Base-by-base conservation (phyloP, 805 yeast genomes). In the Candida vaughaniae region DNA sequence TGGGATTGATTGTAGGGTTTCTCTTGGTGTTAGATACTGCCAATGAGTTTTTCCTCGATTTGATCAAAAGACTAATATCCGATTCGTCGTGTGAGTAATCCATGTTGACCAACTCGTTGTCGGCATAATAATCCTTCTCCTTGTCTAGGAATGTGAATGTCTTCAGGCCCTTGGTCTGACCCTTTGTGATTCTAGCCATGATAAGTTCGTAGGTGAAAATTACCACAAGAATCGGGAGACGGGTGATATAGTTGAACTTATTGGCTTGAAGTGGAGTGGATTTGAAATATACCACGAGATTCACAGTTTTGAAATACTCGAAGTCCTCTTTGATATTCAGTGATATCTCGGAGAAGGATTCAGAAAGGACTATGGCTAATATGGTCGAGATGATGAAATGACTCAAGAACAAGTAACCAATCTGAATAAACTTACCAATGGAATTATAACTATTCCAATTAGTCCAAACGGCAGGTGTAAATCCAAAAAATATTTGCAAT, bases 391-490 rank as follows among this genome's bases (percentile, higher is more conserved):
- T 69, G 25, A 77, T 70, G 49, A 77, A 77, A 40, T 77, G 80
- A 35, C 74, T 71, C 43, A 76, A 60, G 42, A 75, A 75, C 18
- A 77, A 60, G 48, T 72, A 77, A n/a, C 71, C 62, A 49, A 77
- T 60, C 39, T 73, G 69, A 16, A 75, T 61, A n/a, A 56, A 44
- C 25, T 71, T 60, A 0, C 82, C 82, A 27, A 75, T 51, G 1
- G 56, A 44, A 27, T 75, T 67, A 46, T 72, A 77, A 35, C 62
- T 58, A 25, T 60, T 55, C 81, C 81, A 76, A 36, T 69, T 71
- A 31, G 65, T 63, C 82, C 82, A 77, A 3, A 77, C 80, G 0
- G 80, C 74, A 0, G 82, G 81, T 1, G 82, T 77, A 50, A 72
- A 77, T 0, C 82, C 82, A 49, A 75, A 76, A 42, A 77, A 65